Percentiles rank a stretch among this genome's conserved stretches.
Conservation (phyloP, 2,329 filamentous ascomycete genomes). For the Cytospora paraplurivora region DNA sequence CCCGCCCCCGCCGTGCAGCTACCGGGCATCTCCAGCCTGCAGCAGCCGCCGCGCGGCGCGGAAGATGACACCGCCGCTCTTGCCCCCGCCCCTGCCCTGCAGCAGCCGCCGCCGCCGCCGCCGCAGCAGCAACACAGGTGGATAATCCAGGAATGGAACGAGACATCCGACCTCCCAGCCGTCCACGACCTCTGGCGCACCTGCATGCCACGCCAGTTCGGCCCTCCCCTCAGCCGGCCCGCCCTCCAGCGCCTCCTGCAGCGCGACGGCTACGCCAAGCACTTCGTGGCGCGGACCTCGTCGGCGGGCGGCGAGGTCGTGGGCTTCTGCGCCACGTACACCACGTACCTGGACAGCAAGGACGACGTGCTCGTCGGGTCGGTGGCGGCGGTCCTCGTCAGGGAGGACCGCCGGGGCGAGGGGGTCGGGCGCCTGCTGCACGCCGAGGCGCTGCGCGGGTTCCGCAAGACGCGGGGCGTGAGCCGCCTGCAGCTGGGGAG, state of each 20-base stretch:
- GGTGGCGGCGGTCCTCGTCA: constrained; percentile 56
- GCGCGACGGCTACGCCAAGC: constrained; percentile 58
- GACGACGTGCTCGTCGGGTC: constrained; percentile 58
- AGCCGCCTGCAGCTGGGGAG: constrained; percentile 58
- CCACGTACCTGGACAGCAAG: constrained; percentile 56
- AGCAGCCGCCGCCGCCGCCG: constrained; percentile 29
- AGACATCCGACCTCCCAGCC: constrained; percentile 43
- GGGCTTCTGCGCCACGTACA: constrained; percentile 63
- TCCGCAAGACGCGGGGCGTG: constrained; percentile 54
- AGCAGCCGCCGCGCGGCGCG: constrained; percentile 8
- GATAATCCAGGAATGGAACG: constrained; percentile 46
- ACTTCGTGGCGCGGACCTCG: constrained; percentile 58
- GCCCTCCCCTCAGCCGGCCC: constrained; percentile 40
- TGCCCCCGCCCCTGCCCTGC: neutral
- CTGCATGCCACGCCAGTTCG: constrained; percentile 49
- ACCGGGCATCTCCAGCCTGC: constrained; percentile 32
- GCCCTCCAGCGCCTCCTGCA: constrained; percentile 51
- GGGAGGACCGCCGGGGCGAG: constrained; percentile 47
- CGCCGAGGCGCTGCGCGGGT: constrained; percentile 51
- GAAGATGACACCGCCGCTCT: no score
- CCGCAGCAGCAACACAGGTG: constrained; percentile 41
- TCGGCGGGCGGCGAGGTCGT: constrained; percentile 45
- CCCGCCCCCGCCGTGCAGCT: constrained; percentile 7
- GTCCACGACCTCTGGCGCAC: constrained; percentile 51
- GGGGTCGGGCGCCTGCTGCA: constrained; percentile 59